Percentiles rank a stretch among this genome's conserved stretches.
Evolutionary conservation across 129 eudicot species (phyloP).

Genomic region (Flaveria linearis): DNA sequence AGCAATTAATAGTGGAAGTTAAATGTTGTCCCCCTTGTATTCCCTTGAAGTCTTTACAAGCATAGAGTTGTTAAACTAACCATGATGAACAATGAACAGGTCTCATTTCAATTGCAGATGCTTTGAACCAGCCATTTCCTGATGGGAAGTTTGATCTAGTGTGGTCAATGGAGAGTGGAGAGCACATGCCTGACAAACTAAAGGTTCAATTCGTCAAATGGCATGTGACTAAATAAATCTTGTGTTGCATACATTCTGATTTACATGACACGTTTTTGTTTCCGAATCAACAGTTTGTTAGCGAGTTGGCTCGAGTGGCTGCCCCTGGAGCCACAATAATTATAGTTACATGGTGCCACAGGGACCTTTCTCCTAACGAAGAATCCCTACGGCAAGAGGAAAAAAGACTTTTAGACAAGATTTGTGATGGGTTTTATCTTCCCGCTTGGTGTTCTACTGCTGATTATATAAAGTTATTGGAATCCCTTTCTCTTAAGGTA

Average conservation of each 20-base stretch:
- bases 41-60: constrained; percentile 1
- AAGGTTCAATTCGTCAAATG: constrained; percentile 46
- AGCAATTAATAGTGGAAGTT: neutral
- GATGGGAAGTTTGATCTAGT: constrained; percentile 91
- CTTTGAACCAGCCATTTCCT: constrained; percentile 84
- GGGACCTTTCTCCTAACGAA: constrained; percentile 76
- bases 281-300: constrained; percentile 59
- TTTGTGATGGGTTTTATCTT: constrained; percentile 77
- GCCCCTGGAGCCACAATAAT: constrained; percentile 93
- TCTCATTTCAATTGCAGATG: constrained; percentile 86
- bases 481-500: constrained; percentile 84
- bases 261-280: constrained; percentile 23
- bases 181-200: constrained; percentile 93
- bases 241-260: neutral
- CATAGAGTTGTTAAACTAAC: constrained; percentile 8
- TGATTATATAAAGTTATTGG: constrained; percentile 69
- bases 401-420: constrained; percentile 58
- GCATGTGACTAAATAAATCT: neutral
- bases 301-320: constrained; percentile 88
- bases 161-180: constrained; percentile 99
- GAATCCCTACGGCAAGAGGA: constrained; percentile 68
- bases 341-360: constrained; percentile 95
- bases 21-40: neutral
- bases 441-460: constrained; percentile 92
- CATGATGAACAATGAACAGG: constrained; percentile 47